A percentile compares a stretch with the other conserved stretches of the same genome.
phyloP scores from a whole-genome alignment of 148 eudicot species.

The Oxyria digyna region DNA sequence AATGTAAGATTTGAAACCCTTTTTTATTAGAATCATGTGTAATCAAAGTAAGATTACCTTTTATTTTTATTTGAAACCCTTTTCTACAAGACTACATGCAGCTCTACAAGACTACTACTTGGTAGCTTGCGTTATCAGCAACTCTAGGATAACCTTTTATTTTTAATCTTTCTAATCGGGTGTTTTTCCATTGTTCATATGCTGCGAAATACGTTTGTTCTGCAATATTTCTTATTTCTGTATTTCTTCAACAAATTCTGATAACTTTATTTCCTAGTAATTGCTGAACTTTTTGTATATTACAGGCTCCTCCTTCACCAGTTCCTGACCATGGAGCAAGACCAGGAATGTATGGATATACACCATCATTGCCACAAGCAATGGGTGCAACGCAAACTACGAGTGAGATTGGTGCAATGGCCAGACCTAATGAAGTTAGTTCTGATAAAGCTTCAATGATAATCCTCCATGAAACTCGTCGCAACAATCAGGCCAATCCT shows the following conservation, averaged over 20 bases:
- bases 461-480: slow-evolving; percentile 80
- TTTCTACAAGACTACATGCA: no score
- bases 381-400: slow-evolving; percentile 47
- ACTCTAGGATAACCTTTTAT: no score
- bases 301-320: slow-evolving; percentile 46
- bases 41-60: no score
- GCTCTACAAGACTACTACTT: no score
- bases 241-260: background rate
- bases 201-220: background rate
- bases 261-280: background rate
- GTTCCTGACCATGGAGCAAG: slow-evolving; percentile 55
- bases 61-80: no score
- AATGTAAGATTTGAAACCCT: no score
- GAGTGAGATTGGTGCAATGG: slow-evolving; percentile 38
- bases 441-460: slow-evolving; percentile 73
- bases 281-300: background rate
- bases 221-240: background rate
- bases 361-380: slow-evolving; percentile 52
- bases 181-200: no score
- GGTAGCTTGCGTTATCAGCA: no score
- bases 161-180: no score
- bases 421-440: slow-evolving; percentile 66
- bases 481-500: slow-evolving; percentile 88
- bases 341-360: slow-evolving; percentile 63
- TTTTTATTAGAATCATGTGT: no score